Base-by-base conservation (phyloP, 2,329 filamentous ascomycete genomes). In the Fragosphaeria purpurea region DNA sequence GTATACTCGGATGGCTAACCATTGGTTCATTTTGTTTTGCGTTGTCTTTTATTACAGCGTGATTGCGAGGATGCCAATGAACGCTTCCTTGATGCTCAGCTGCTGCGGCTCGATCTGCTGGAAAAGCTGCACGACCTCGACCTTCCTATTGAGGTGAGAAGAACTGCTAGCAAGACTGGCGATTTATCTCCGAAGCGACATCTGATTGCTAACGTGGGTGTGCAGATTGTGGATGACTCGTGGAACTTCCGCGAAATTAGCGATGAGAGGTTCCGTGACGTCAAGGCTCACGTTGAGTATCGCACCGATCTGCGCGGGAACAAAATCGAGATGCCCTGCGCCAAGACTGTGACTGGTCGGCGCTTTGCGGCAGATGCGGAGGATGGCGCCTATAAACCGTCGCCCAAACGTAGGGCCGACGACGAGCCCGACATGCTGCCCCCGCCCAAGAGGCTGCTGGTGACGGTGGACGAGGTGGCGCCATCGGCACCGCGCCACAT, bases 61-160 rank as follows among this genome's bases (percentile, higher is more conserved):
- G 56, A 57, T 47, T 40, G 57, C 34, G 57, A 55, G 11, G 67
- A 70, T 39, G 53, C 60, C 30, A 67, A 67, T n/a, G 64, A 75
- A 40, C 66, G 69, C 41, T 73, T 71, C 52, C 65, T 67, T 50
- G 70, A 76, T 53, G 65, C 69, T 38, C 68, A 74, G 55, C 66
- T 75, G 47, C 66, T 68, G 43, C 67, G 71, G 48, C 61, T 72
- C 43, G 71, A 74, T 50, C 66, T 71, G 35, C 65, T 78, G 10
- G 65, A 70, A 50, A 60, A 67, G 11, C 62, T 77, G 41, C 62
- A 68, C 41, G 62, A 70, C 48, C 70, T 67, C 50, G 61, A 64
- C 11, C 63, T 77, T 12, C 73, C 75, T 1, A 62, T 70, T 12
- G 72, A 77, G 62, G 75, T 77, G 63, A 71, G 75, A 67, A 37